Base-by-base conservation (phyloP, 192 early-diverging fungal species). In the Backusella mclennaniae region DNA sequence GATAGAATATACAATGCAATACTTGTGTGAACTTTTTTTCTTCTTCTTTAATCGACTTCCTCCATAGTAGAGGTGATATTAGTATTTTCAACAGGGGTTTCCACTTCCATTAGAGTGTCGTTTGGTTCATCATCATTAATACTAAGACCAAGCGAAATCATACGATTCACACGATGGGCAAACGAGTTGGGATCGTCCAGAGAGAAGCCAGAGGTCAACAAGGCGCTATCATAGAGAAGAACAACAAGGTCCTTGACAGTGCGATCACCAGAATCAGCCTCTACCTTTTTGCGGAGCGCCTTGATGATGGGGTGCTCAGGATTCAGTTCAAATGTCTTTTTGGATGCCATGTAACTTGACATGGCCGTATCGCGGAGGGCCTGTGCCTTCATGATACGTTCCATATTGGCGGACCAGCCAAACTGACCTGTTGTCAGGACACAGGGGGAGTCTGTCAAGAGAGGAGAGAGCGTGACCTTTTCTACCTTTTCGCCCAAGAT, bases 301-400 rank as follows among this genome's bases (percentile, higher is more conserved):
- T 94, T 93, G 86, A 99, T 87, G 85, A 99, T 98, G 35, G 95
- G 82, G 90, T 99, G 94, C 73, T 90, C 84, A 75, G 98, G 93
- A 91, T 99, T 98, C 82, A 99, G 87, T 89, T 98, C 98, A 76
- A 99, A 89, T 56, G 96, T 98, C 92, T 98, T 98, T 93, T 99
- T 99, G 81, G 94, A 96, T 59, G 95, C 95, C 98, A 99, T 99
- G 94, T 98, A 99, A 21, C 92, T 89, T 66, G 96, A 95, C 97
- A 99, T 99, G 80, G 92, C 93, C 46, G 93, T 93, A 88, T 99
- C 97, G 85, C 97, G 95, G 82, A 99, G 92, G 35, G 97, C 97
- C 87, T 99, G 98, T 66, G 98, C 96, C 89, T 97, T 98, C 98
- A 99, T 99, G 93, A 99, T 98, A 89, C 98, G 96, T 88, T 99